Conservation (phyloP, 208 protist genomes). For the Crithidia mellificae region DNA sequence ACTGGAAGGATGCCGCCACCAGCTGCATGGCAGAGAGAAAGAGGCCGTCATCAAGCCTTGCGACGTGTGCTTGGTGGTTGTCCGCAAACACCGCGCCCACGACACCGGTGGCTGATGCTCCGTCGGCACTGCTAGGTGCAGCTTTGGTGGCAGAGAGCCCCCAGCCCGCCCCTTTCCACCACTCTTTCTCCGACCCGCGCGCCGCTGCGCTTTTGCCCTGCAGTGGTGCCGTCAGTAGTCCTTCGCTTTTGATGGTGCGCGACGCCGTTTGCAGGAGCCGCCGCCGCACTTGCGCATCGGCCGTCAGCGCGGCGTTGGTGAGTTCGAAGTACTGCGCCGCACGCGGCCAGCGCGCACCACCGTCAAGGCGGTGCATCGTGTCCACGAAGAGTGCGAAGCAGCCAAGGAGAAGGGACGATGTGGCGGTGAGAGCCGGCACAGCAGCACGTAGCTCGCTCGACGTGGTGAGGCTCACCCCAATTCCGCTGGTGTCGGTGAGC, state of each 20-base stretch:
- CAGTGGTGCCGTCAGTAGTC: not conserved
- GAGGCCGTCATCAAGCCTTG: slow-evolving; percentile 26
- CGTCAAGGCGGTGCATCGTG: slow-evolving; percentile 12
- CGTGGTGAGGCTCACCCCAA: slow-evolving; percentile 3
- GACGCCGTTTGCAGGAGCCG: slow-evolving; percentile 20
- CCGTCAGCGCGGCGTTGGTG: not conserved
- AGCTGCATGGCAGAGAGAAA: slow-evolving; percentile 32
- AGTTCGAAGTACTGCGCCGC: slow-evolving; percentile 15
- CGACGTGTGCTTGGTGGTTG: slow-evolving; percentile 18
- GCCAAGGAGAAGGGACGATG: slow-evolving; percentile 27
- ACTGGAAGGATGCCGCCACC: slow-evolving; percentile 9
- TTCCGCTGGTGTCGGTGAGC: slow-evolving; percentile 14
- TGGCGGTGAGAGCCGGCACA: slow-evolving; percentile 26
- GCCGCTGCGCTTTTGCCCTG: not conserved
- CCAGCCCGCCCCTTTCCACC: slow-evolving; percentile 27
- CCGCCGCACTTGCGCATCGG: slow-evolving; percentile 11
- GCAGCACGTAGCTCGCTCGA: slow-evolving; percentile 15
- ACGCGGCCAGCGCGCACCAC: slow-evolving; percentile 3
- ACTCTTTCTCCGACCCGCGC: not conserved
- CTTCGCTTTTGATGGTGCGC: slow-evolving; percentile 6
- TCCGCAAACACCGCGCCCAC: not conserved
- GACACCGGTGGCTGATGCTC: not conserved
- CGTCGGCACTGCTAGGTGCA: not conserved
- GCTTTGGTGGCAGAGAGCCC: slow-evolving; percentile 8
- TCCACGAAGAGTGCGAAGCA: slow-evolving; percentile 32